phyloP scores from a whole-genome alignment of 2,329 filamentous ascomycete genomes.

The Fusarium sterilihyphosum region DNA sequence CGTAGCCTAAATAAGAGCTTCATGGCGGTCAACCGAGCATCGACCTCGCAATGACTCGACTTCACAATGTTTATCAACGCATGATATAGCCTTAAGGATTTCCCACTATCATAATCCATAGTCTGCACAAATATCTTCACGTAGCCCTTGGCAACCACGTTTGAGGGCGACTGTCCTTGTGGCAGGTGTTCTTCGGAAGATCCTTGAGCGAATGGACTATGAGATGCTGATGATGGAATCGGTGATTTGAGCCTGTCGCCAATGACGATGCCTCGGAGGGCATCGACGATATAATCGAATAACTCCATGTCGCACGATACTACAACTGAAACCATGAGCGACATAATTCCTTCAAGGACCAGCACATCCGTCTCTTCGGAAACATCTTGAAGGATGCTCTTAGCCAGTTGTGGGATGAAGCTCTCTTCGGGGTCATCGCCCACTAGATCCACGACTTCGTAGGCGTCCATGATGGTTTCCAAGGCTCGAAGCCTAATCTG shows the following conservation, averaged over 20 bases:
- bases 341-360: slow-evolving; percentile 72
- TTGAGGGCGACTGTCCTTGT: slow-evolving; percentile 66
- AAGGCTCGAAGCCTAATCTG: slow-evolving; percentile 71
- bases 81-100: slow-evolving; percentile 71
- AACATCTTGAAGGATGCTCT: slow-evolving; percentile 69
- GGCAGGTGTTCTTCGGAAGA: slow-evolving; percentile 33
- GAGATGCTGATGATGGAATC: slow-evolving; percentile 44
- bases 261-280: slow-evolving; percentile 61
- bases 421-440: slow-evolving; percentile 68
- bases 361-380: slow-evolving; percentile 70
- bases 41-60: slow-evolving; percentile 67
- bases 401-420: slow-evolving; percentile 67
- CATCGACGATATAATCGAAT: slow-evolving; percentile 67
- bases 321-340: slow-evolving; percentile 72
- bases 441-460: slow-evolving; percentile 67
- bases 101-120: slow-evolving; percentile 72
- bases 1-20: slow-evolving; percentile 84
- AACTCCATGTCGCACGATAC: slow-evolving; percentile 66
- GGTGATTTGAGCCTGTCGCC: slow-evolving; percentile 60
- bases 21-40: slow-evolving; percentile 78
- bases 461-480: slow-evolving; percentile 67
- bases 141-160: slow-evolving; percentile 76
- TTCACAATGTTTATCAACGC: slow-evolving; percentile 71
- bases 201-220: slow-evolving; percentile 34
- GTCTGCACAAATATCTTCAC: slow-evolving; percentile 80